Base-by-base conservation (phyloP, 768 basidiomycete genomes). In the Floccularia luteovirens region DNA sequence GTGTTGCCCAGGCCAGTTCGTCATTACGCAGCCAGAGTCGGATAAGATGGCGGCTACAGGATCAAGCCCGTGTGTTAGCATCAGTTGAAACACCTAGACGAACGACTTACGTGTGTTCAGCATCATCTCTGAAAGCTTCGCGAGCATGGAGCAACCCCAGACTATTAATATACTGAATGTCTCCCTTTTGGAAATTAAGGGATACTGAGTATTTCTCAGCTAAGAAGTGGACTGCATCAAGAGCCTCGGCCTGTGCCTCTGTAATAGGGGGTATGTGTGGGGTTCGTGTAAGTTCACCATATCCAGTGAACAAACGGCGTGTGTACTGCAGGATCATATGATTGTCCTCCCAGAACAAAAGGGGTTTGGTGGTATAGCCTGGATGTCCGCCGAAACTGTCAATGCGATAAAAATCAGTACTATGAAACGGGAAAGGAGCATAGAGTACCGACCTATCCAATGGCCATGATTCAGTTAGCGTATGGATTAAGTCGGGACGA, bases 111-210 rank as follows among this genome's bases (percentile, higher is more conserved):
- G 60, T 63, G 38, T 69, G 59, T 44, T 64, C 56, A n/a, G 52
- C 49, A 36, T 62, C 61, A 46, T 71, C 69, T 24, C 51, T 46
- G 45, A 71, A 71, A 6, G 55, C 67, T 43, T 71, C 69, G 39
- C 69, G 46, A 10, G 67, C 67, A 46, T 71, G 69, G 35, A 71
- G 52, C 31, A 71, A 44, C 0, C 67, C 61, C 45, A 71, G 43
- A 42, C 61, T 69, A 46, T 70, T 71, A 53, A 71, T 69, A 48
- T 69, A 71, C 45, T 71, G 69, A 24, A 71, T 69, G 44, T 71
- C 69, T 27, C 69, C 69, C 45, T 70, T 71, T 48, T 67, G 58
- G 56, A 71, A 69, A 39, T 70, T 69, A 41, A 70, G 54, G 3
- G 53, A 63, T 2, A 72, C 55, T 22, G 62, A 61, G 46, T 62